A percentile compares a stretch with the other conserved stretches of the same genome.
phyloP scores from a whole-genome alignment of 1,284 basidiomycete species.

The Tetrapyrgos nigripes region DNA sequence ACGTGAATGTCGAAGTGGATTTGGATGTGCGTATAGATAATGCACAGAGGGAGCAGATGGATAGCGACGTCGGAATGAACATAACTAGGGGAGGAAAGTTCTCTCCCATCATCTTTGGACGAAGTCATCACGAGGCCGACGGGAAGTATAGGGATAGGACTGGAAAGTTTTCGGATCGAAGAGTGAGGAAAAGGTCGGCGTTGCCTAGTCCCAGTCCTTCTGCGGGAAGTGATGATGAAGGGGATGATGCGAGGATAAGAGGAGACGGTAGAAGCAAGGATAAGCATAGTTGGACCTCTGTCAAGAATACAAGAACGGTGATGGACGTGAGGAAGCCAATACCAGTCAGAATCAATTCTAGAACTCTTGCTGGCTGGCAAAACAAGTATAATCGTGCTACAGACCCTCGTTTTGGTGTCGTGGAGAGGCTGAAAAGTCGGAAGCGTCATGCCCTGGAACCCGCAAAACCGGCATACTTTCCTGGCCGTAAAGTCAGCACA shows the following conservation, averaged over 20 bases:
- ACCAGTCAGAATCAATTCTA: conserved; percentile 1
- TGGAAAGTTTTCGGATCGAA: conserved; percentile 16
- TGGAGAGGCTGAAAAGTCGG: conserved; percentile 66
- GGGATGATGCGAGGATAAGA: neutral
- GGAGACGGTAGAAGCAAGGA: neutral
- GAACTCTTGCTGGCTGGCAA: conserved; percentile 48
- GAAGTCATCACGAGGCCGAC: conserved; percentile 63
- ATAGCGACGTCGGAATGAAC: neutral
- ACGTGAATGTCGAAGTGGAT: too few relatives aligned
- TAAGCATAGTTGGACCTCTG: neutral
- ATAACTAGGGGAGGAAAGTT: conserved; percentile 23
- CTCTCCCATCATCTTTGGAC: conserved; percentile 75
- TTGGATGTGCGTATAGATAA: neutral
- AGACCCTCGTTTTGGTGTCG: conserved; percentile 70
- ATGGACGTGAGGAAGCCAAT: neutral
- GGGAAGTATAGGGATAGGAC: conserved; percentile 65
- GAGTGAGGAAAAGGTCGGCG: conserved; percentile 61
- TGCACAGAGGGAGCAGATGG: neutral
- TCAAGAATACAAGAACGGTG: neutral
- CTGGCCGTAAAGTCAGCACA: conserved; percentile 16
- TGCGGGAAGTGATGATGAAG: conserved; percentile 39
- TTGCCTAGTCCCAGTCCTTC: conserved; percentile 69
- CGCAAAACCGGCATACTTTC: conserved; percentile 20
- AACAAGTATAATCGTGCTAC: conserved; percentile 61
- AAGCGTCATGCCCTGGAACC: conserved; percentile 69